These are phyloP conservation scores for Paecilomyces fulvus DNA, from an alignment of 2,329 filamentous ascomycete genomes.

Conservation along the genomic window DNA sequence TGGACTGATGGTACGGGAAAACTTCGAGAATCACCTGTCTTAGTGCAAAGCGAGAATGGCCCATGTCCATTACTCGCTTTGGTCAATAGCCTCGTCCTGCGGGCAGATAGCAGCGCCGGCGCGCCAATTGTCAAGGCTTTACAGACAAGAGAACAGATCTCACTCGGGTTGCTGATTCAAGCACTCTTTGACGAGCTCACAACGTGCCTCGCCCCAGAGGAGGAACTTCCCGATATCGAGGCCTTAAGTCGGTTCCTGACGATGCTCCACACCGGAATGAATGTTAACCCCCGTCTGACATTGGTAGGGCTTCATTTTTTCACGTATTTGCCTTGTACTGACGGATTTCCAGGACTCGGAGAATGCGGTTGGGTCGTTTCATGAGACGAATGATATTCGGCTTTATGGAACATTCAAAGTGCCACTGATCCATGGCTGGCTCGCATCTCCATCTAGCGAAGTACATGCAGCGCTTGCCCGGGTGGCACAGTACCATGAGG, in stretches of 20 bases:
- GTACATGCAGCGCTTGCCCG: slow-evolving; percentile 63
- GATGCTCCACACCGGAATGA: slow-evolving; percentile 91
- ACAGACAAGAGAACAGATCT: slow-evolving; percentile 75
- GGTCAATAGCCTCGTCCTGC: slow-evolving; percentile 83
- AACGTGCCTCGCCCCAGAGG: slow-evolving; percentile 60
- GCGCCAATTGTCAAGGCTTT: slow-evolving; percentile 72
- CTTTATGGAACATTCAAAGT: slow-evolving; percentile 84
- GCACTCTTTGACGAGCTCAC: slow-evolving; percentile 91
- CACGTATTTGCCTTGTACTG: slow-evolving; percentile 29
- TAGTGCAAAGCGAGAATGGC: slow-evolving; percentile 89
- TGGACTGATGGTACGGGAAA: slow-evolving; percentile 67
- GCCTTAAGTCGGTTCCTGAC: slow-evolving; percentile 84
- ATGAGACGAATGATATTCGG: slow-evolving; percentile 79
- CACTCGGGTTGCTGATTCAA: slow-evolving; percentile 73
- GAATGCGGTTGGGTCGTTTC: slow-evolving; percentile 62
- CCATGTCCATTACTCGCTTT: slow-evolving; percentile 88
- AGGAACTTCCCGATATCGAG: slow-evolving; percentile 71
- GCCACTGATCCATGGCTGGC: slow-evolving; percentile 87
- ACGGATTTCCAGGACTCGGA: slow-evolving; percentile 19
- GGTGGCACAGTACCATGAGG: slow-evolving; percentile 78
- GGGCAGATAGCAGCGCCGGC: slow-evolving; percentile 58
- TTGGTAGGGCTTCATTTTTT: slow-evolving; percentile 33
- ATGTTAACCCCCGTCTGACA: slow-evolving; percentile 87
- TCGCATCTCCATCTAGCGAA: slow-evolving; percentile 58
- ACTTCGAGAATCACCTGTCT: slow-evolving; percentile 70